These are phyloP conservation scores for Akanthomyces uredinophilus DNA, from an alignment of 2,329 filamentous ascomycete genomes.

Conservation along the genomic window DNA sequence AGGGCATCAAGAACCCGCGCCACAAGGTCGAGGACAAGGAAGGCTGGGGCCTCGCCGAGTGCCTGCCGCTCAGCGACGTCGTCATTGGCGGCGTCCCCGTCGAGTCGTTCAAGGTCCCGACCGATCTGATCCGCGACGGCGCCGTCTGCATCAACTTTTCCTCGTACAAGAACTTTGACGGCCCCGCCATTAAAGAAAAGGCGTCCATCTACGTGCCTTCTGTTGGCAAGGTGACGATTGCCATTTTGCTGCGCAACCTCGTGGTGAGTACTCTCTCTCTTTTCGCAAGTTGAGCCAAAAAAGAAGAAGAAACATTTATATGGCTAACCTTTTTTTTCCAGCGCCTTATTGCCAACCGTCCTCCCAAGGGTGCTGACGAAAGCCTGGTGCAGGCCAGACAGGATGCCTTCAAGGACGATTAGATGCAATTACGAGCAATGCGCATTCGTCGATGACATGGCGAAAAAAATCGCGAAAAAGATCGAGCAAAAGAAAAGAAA, in stretches of 20 bases:
- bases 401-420: constrained; percentile 38
- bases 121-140: constrained; percentile 75
- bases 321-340: constrained; percentile 20
- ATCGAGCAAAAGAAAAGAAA: not conserved
- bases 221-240: constrained; percentile 96
- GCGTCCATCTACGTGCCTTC: constrained; percentile 96
- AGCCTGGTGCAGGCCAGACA: constrained; percentile 33
- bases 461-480: not conserved
- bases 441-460: not conserved
- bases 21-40: constrained; percentile 85
- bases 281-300: not conserved
- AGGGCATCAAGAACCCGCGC: constrained; percentile 76
- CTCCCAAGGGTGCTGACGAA: constrained; percentile 33
- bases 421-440: constrained; percentile 4
- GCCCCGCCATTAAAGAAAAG: constrained; percentile 83
- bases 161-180: constrained; percentile 87
- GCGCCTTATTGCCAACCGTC: constrained; percentile 49
- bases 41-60: constrained; percentile 73
- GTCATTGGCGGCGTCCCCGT: constrained; percentile 90
- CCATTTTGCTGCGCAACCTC: constrained; percentile 81
- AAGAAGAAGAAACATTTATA: not conserved
- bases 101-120: constrained; percentile 85
- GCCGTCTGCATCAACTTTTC: constrained; percentile 99
- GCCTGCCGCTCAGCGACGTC: constrained; percentile 83
- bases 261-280: constrained; percentile 56